Evolutionary conservation across 73 alveolate genomes (phyloP).

Genomic region (Paramecium sexaurelia): DNA sequence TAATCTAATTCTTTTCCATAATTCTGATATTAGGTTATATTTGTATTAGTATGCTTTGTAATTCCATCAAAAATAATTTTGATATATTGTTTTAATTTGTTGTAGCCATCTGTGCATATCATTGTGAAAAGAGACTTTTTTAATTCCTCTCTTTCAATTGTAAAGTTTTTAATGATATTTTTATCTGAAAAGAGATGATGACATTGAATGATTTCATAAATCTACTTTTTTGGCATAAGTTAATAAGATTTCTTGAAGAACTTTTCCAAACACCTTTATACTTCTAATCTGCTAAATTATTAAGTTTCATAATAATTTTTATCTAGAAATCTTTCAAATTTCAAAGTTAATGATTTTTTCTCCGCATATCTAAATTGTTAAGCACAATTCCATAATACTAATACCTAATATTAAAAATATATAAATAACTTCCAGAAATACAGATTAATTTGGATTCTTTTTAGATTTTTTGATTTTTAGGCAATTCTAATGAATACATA

Average conservation of each 20-base stretch:
- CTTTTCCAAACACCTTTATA: neutral
- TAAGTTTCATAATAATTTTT: neutral
- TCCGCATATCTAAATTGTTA: neutral
- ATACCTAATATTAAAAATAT: neutral
- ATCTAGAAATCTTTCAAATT: neutral
- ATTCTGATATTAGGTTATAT: neutral
- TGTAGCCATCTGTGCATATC: neutral
- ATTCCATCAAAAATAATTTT: neutral
- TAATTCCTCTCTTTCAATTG: neutral
- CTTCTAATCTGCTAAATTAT: neutral
- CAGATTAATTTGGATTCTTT: neutral
- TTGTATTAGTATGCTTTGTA: neutral
- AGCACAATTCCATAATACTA: conserved; percentile 42
- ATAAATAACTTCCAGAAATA: neutral
- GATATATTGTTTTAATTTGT: neutral
- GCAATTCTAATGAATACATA: conserved; percentile 41
- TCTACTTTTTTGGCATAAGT: neutral
- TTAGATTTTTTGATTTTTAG: neutral
- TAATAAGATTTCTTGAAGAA: neutral
- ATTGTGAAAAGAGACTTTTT: neutral
- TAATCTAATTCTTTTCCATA: neutral
- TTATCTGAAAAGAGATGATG: neutral
- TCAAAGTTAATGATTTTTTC: neutral
- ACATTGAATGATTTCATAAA: neutral
- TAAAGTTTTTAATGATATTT: neutral